Conservation (phyloP, 2,329 filamentous ascomycete species). For the Ciborinia camelliae region DNA sequence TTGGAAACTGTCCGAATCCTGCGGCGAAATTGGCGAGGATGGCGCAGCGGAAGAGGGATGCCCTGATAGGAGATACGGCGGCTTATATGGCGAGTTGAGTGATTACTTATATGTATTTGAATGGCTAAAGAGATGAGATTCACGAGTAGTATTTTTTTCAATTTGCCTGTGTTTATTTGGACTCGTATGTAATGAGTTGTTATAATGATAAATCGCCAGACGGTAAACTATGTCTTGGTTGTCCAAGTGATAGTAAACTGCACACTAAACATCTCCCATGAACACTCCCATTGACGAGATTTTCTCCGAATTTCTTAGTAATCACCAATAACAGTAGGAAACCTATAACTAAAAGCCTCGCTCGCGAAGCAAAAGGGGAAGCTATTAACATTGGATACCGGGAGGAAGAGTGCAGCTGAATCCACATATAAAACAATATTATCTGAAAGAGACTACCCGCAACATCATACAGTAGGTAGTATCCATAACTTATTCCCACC, state of each 20-base stretch:
- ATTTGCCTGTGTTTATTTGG: background rate
- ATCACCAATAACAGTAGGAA: too few species aligned
- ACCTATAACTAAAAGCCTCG: too few species aligned
- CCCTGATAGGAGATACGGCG: constrained; percentile 3
- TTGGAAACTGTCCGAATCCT: constrained; percentile 17
- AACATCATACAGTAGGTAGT: too few species aligned
- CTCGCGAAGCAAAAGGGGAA: too few species aligned
- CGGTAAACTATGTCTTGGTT: background rate
- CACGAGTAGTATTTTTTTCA: background rate
- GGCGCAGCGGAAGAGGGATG: constrained; percentile 5
- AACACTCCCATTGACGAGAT: too few species aligned
- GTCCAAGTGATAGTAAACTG: background rate
- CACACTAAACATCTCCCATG: background rate
- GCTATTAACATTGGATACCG: too few species aligned
- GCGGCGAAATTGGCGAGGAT: background rate
- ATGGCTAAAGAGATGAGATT: background rate
- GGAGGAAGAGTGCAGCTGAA: too few species aligned
- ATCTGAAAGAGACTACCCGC: too few species aligned
- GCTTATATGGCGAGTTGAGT: constrained; percentile 3
- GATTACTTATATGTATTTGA: background rate
- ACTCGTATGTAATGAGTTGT: background rate
- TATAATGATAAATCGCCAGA: background rate
- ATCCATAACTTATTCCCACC: background rate
- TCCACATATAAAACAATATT: too few species aligned
- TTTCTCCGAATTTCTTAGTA: too few species aligned